Evolutionary conservation across 2,329 filamentous ascomycete genomes (phyloP).

Genomic region (Elsinoe necatrix): DNA sequence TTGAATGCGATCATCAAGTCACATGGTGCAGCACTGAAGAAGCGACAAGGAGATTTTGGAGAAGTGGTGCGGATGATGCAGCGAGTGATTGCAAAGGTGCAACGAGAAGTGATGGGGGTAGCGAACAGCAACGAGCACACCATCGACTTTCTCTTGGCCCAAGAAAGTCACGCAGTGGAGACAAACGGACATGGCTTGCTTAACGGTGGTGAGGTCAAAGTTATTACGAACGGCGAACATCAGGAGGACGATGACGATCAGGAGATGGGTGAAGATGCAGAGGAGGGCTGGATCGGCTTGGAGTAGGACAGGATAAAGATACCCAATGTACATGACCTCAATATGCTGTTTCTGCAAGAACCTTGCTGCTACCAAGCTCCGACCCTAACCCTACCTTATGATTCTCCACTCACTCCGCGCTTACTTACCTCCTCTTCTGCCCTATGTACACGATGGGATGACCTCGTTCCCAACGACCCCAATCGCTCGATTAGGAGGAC

Average conservation of each 20-base stretch:
- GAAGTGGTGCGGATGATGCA: slow-evolving; percentile 77
- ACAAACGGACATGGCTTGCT: slow-evolving; percentile 5
- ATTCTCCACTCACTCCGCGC: not conserved
- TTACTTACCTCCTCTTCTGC: not conserved
- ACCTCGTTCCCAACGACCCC: slow-evolving; percentile 13
- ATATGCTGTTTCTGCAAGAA: not conserved
- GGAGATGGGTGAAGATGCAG: slow-evolving; percentile 29
- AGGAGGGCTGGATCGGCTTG: slow-evolving; percentile 47
- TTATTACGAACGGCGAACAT: slow-evolving; percentile 16
- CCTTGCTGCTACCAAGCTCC: not conserved
- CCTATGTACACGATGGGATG: slow-evolving; percentile 18
- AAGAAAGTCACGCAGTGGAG: slow-evolving; percentile 20
- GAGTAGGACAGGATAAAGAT: slow-evolving; percentile 30
- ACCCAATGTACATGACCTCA: not conserved
- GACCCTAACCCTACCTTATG: slow-evolving; percentile 7
- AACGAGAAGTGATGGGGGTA: slow-evolving; percentile 70
- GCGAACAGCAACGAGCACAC: slow-evolving; percentile 85
- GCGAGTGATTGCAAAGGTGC: slow-evolving; percentile 69
- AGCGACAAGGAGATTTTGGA: slow-evolving; percentile 69
- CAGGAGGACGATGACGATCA: slow-evolving; percentile 21
- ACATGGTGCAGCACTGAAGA: slow-evolving; percentile 78
- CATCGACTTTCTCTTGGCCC: slow-evolving; percentile 66
- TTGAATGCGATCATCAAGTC: slow-evolving; percentile 71
- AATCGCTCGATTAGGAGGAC: slow-evolving; percentile 14
- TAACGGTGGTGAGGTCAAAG: not conserved